Base-by-base conservation (phyloP, 106 monocot genomes). In the Vanilla planifolia region DNA sequence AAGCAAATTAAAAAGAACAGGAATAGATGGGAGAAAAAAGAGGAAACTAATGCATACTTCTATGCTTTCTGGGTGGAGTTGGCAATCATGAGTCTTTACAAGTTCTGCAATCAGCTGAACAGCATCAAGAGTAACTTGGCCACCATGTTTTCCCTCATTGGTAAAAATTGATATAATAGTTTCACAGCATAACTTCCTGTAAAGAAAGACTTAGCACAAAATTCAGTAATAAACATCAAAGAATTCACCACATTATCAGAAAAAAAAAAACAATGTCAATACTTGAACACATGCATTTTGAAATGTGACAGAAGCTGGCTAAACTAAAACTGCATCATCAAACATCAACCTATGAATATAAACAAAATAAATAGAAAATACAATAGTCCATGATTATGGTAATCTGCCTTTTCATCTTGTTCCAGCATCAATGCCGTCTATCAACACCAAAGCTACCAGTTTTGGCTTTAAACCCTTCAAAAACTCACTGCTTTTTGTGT, bases 81-180 rank as follows among this genome's bases (percentile, higher is more conserved):
- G 85, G 69, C 84, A 88, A 72, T 92, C 68, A 73, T 82, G 48
- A 23, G 40, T 40, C 63, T 88, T 98, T 48, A 92, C 98, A 67
- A 48, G 79, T 62, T 67, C 67, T 55, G 98, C 69, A 61, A 98
- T 92, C 70, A 88, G 68, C 48, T 68, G 77, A 68, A 98, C 98
- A 75, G 88, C 98, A 71, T 84, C 79, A 17, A 92, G 33, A 67
- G 92, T 98, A 51, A 78, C 92, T 75, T 92, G 77, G 72, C 92
- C 98, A 37, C 81, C 79, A 78, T 98, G 92, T 61, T 98, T 98
- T 33, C 88, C 92, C 75, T 98, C 92, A 63, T 92, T 82, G 35
- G 55, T 41, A 69, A 98, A 98, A 50, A 91, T 36, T 10, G 85
- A 82, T 33, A 45, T 85, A 34, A 92, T 65, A 40, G 92, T 72